A percentile compares a stretch with the other conserved stretches of the same genome.
These are phyloP conservation scores for Claviceps lovelessii DNA, from an alignment of 2,329 filamentous ascomycete genomes.

Conservation along the genomic window DNA sequence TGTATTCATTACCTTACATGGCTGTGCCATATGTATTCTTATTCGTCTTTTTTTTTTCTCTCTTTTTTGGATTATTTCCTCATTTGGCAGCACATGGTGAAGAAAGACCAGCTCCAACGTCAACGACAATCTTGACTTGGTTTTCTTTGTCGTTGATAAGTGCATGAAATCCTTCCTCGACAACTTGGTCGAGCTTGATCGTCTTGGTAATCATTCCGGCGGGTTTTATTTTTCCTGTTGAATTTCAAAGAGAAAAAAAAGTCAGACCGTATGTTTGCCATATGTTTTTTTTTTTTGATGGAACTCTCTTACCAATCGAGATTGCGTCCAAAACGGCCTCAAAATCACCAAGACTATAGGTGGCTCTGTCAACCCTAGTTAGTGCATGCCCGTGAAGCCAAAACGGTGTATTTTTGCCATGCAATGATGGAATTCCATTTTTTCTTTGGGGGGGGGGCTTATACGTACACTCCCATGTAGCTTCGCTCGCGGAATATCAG, in stretches of 20 bases:
- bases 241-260: background rate
- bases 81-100: background rate
- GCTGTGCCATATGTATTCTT: background rate
- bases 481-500: conserved; percentile 11
- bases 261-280: background rate
- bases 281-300: background rate
- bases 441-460: no score
- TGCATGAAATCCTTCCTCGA: conserved; percentile 41
- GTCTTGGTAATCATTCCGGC: conserved; percentile 46
- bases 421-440: no score
- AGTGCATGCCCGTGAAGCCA: conserved; percentile 22
- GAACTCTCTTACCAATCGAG: conserved; percentile 6
- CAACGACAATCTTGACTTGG: conserved; percentile 49
- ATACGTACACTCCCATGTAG: conserved; percentile 12
- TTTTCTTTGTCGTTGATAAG: conserved; percentile 45
- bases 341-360: conserved; percentile 29
- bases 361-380: conserved; percentile 26
- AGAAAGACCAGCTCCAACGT: conserved; percentile 15
- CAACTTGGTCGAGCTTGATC: conserved; percentile 39
- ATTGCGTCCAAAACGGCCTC: conserved; percentile 41
- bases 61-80: background rate
- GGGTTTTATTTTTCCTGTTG: conserved; percentile 33
- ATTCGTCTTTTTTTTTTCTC: background rate
- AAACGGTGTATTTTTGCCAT: background rate
- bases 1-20: background rate